phyloP scores from a whole-genome alignment of 805 yeast genomes.

The Candida nemodendra region DNA sequence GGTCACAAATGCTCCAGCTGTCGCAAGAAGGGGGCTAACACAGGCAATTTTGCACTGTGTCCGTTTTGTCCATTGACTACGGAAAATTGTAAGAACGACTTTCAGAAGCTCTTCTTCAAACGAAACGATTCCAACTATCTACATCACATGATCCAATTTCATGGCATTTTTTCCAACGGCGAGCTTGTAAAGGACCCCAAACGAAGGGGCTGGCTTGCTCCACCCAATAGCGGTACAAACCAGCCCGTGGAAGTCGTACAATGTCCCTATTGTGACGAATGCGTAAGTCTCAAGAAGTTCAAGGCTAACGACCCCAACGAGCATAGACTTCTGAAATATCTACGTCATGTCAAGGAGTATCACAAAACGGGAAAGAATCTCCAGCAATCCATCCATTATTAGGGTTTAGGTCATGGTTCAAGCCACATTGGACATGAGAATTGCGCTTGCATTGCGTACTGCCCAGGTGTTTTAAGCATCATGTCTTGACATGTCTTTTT shows the following conservation, averaged over 20 bases:
- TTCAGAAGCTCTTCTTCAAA: constrained; percentile 23
- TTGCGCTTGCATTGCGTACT: not conserved
- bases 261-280: constrained; percentile 27
- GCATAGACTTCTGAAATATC: constrained; percentile 27
- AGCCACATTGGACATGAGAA: no score
- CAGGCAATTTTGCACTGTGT: constrained; percentile 29
- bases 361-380: constrained; percentile 30
- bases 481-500: no score
- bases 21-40: constrained; percentile 11
- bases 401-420: no score
- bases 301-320: constrained; percentile 17
- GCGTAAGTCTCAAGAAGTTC: constrained; percentile 22
- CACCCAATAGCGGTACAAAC: constrained; percentile 4
- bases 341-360: constrained; percentile 29
- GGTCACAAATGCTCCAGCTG: not conserved
- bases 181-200: constrained; percentile 25
- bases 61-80: constrained; percentile 26
- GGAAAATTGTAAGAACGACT: constrained; percentile 17
- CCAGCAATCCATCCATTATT: constrained; percentile 10
- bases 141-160: constrained; percentile 33
- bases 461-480: no score
- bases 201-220: constrained; percentile 22
- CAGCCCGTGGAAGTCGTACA: constrained; percentile 25
- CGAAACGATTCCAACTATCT: constrained; percentile 31
- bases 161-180: constrained; percentile 33